Conservation (phyloP, 1,284 basidiomycete species). For the Pisolithus thermaeus region DNA sequence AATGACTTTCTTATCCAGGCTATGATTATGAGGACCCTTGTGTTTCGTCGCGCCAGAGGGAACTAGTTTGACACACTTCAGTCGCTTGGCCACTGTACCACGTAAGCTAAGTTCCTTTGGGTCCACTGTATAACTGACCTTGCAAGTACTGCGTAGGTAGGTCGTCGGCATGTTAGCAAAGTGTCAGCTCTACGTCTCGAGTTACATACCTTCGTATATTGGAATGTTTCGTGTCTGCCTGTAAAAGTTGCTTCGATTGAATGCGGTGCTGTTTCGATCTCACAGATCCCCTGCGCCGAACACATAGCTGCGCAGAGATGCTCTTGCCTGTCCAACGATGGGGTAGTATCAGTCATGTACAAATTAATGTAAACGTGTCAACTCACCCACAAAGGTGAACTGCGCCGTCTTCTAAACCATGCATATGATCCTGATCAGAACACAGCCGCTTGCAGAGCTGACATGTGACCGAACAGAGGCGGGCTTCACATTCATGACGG, state of each 20-base stretch:
- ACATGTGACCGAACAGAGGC: slow-evolving; percentile 43
- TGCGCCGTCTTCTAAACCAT: slow-evolving; percentile 33
- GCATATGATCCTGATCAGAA: slow-evolving; percentile 39
- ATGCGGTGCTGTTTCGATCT: slow-evolving; percentile 47
- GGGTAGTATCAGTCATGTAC: neutral
- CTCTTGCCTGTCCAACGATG: slow-evolving; percentile 30
- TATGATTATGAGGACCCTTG: slow-evolving; percentile 40
- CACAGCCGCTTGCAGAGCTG: slow-evolving; percentile 46
- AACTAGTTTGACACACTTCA: slow-evolving; percentile 40
- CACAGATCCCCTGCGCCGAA: slow-evolving; percentile 39
- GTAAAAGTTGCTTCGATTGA: slow-evolving; percentile 48
- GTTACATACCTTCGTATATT: slow-evolving; percentile 35
- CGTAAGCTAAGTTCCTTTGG: neutral
- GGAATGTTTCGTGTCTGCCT: slow-evolving; percentile 34
- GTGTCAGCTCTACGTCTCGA: neutral
- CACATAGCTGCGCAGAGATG: slow-evolving; percentile 41
- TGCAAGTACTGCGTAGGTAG: slow-evolving; percentile 7
- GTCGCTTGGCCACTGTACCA: slow-evolving; percentile 35
- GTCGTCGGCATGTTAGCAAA: neutral
- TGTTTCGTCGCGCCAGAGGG: slow-evolving; percentile 35
- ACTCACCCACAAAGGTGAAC: slow-evolving; percentile 52
- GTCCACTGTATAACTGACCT: slow-evolving; percentile 1
- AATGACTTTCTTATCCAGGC: slow-evolving; percentile 29
- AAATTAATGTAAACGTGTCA: neutral
- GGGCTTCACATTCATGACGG: slow-evolving; percentile 41